phyloP scores from a whole-genome alignment of 257 asterid genomes.

The Lavandula angustifolia region DNA sequence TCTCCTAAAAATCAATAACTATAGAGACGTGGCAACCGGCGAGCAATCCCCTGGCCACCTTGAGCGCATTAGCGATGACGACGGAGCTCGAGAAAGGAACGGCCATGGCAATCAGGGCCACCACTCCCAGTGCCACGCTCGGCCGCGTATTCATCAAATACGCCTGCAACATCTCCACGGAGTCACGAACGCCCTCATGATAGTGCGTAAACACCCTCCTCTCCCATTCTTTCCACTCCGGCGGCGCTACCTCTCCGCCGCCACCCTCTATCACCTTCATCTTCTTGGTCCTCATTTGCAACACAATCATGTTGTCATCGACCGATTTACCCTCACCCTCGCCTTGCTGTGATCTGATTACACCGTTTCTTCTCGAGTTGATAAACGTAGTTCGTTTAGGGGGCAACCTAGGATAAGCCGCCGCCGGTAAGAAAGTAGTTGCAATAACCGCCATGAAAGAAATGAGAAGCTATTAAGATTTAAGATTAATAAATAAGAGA shows the following conservation, averaged over 20 bases:
- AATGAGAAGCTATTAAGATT: too few relatives aligned
- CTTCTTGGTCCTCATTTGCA: constrained; percentile 63
- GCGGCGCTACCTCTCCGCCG: background rate
- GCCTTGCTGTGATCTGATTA: constrained; percentile 32
- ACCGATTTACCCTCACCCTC: constrained; percentile 31
- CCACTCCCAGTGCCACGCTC: constrained; percentile 56
- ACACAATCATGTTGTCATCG: constrained; percentile 56
- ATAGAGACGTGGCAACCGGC: constrained; percentile 52
- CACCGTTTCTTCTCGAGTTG: background rate
- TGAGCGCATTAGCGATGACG: constrained; percentile 34
- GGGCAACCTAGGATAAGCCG: constrained; percentile 29
- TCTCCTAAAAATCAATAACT: constrained; percentile 46
- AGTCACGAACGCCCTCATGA: constrained; percentile 52
- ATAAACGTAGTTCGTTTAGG: background rate
- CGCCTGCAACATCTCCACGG: constrained; percentile 48
- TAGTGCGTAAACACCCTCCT: constrained; percentile 43
- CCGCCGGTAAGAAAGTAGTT: constrained; percentile 15
- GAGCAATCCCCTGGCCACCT: constrained; percentile 40
- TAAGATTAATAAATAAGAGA: background rate
- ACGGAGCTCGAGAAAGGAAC: constrained; percentile 48
- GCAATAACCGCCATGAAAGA: constrained; percentile 33
- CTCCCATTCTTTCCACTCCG: constrained; percentile 67
- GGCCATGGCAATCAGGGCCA: constrained; percentile 41
- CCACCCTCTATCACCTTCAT: constrained; percentile 41
- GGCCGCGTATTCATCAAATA: constrained; percentile 69